These are phyloP conservation scores for Diaporthe aspalathi DNA, from an alignment of 2,329 filamentous ascomycete species.

Conservation along the genomic window DNA sequence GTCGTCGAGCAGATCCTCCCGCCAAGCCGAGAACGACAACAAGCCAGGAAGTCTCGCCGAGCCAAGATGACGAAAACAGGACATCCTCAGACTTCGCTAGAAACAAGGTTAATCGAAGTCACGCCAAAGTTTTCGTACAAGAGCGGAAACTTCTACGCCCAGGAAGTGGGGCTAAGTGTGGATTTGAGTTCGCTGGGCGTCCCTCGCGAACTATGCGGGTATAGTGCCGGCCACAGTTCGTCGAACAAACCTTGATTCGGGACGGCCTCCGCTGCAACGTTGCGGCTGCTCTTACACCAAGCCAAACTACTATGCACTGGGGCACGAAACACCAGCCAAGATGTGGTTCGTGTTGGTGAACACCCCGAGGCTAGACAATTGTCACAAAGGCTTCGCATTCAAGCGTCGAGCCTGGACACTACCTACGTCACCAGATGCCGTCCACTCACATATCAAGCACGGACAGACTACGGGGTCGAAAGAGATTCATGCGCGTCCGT, in stretches of 20 bases:
- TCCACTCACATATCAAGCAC: neutral
- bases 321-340: neutral
- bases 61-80: neutral
- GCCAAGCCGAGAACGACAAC: neutral
- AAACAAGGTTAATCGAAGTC: constrained; percentile 7
- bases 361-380: neutral
- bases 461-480: neutral
- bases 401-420: neutral
- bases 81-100: neutral
- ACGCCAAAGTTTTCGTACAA: neutral
- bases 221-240: too few relatives aligned
- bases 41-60: neutral
- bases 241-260: constrained; percentile 1
- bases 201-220: neutral
- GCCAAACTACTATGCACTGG: neutral
- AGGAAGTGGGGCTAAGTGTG: neutral
- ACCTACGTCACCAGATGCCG: neutral
- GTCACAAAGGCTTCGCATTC: neutral
- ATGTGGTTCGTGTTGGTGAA: neutral
- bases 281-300: neutral
- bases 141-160: neutral
- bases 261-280: neutral
- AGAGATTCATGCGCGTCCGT: neutral
- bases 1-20: neutral
- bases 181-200: constrained; percentile 18